These are phyloP conservation scores for Aspergillus transmontanensis DNA, from an alignment of 2,329 filamentous ascomycete species.

Conservation along the genomic window DNA sequence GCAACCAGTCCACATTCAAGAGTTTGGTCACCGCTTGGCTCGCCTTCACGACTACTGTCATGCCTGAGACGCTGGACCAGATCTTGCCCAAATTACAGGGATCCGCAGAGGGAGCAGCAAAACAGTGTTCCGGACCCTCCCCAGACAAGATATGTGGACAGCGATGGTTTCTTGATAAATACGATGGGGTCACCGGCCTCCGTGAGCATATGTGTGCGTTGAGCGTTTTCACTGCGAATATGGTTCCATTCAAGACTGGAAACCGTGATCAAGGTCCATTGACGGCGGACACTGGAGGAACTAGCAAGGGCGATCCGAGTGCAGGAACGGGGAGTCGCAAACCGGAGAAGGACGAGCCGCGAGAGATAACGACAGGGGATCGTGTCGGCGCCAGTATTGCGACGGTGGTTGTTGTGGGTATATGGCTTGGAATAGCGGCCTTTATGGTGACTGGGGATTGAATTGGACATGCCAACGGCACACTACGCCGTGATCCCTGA, in stretches of 20 bases:
- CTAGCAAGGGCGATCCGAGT: conserved; percentile 47
- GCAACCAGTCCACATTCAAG: conserved; percentile 67
- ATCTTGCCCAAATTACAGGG: conserved; percentile 56
- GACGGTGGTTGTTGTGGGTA: conserved; percentile 6
- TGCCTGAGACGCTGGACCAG: conserved; percentile 55
- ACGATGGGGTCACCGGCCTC: conserved; percentile 37
- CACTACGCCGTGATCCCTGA: not conserved
- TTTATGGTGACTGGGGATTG: not conserved
- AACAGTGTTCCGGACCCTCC: conserved; percentile 26
- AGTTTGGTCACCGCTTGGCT: conserved; percentile 65
- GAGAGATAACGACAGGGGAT: conserved; percentile 37
- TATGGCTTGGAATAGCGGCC: not conserved
- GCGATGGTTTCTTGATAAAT: conserved; percentile 37
- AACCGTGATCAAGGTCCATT: conserved; percentile 44
- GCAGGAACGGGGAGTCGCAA: conserved; percentile 32
- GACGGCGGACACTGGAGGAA: conserved; percentile 57
- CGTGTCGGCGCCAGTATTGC: conserved; percentile 8
- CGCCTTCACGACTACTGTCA: conserved; percentile 59
- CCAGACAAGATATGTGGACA: conserved; percentile 44
- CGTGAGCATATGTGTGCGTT: conserved; percentile 42
- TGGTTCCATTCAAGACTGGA: conserved; percentile 35
- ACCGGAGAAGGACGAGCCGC: conserved; percentile 45
- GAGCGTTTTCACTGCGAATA: conserved; percentile 63
- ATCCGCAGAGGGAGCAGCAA: conserved; percentile 57
- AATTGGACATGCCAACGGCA: not conserved